Conservation (phyloP, 441 rosid species). For the Populus tomentosa region DNA sequence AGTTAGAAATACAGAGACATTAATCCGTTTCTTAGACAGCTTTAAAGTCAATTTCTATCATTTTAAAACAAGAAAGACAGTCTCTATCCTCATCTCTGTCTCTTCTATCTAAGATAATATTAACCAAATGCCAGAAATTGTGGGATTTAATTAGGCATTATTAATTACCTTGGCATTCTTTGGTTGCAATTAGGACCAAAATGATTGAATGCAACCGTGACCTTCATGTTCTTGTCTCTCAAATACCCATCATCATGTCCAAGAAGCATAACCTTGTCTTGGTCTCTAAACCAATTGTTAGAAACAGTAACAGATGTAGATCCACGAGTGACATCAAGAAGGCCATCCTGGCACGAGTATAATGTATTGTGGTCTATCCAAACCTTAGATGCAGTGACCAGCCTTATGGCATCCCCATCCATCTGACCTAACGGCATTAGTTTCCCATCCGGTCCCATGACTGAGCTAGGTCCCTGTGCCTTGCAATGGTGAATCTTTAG, state of each 20-base stretch:
- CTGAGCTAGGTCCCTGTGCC: slow-evolving; percentile 43
- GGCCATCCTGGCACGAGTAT: slow-evolving; percentile 65
- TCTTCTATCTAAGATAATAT: too few species aligned
- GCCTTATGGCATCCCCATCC: slow-evolving; percentile 70
- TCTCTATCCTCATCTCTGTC: too few species aligned
- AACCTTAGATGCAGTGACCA: slow-evolving; percentile 53
- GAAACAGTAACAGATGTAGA: slow-evolving; percentile 58
- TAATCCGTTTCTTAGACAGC: too few species aligned
- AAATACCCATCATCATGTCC: slow-evolving; percentile 68
- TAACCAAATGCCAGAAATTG: too few species aligned
- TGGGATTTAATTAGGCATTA: background rate
- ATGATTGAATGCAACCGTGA: slow-evolving; percentile 65
- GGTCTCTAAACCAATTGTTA: slow-evolving; percentile 78
- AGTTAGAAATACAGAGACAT: too few species aligned
- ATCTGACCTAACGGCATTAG: slow-evolving; percentile 36
- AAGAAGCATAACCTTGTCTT: slow-evolving; percentile 86
- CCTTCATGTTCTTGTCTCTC: slow-evolving; percentile 68
- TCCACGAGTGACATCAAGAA: slow-evolving; percentile 75
- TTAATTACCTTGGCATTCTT: slow-evolving; percentile 67
- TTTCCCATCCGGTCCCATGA: slow-evolving; percentile 53
- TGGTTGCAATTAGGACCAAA: slow-evolving; percentile 91
- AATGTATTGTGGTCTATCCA: slow-evolving; percentile 86
- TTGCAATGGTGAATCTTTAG: slow-evolving; percentile 61
- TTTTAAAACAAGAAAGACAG: too few species aligned
- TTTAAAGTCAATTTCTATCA: background rate